Percentiles rank a stretch among this genome's conserved stretches.
Conservation (phyloP, 2,329 filamentous ascomycete genomes). For the Aspergillus terreus region DNA sequence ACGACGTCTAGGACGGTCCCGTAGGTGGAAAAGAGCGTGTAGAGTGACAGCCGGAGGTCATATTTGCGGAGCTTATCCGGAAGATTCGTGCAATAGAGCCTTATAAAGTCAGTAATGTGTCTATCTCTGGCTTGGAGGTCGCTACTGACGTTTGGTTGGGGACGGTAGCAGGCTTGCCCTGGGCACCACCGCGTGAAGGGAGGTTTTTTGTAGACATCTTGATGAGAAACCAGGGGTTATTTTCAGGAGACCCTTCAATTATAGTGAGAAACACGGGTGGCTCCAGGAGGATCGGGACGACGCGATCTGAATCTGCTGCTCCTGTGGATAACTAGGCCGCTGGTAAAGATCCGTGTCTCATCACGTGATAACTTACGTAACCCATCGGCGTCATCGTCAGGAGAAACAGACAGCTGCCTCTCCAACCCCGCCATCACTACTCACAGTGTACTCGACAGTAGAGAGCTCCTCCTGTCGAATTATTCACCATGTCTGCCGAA, state of each 20-base stretch:
- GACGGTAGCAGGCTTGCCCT: constrained; percentile 40
- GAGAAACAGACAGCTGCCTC: constrained; percentile 1
- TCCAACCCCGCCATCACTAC: constrained; percentile 6
- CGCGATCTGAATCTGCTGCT: not conserved
- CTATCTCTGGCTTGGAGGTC: not conserved
- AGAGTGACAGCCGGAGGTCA: constrained; percentile 81
- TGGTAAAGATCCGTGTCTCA: not conserved
- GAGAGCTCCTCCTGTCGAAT: constrained; percentile 93
- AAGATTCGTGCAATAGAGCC: constrained; percentile 85
- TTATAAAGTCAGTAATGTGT: constrained; percentile 38
- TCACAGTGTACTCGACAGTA: constrained; percentile 67
- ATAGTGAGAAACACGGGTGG: not conserved
- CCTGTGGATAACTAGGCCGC: constrained; percentile 1
- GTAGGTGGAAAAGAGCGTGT: constrained; percentile 91
- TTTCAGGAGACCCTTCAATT: too few relatives aligned
- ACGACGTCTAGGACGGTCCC: constrained; percentile 90
- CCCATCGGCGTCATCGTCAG: constrained; percentile 16
- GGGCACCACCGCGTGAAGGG: constrained; percentile 39
- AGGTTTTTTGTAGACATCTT: constrained; percentile 39
- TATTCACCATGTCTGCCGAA: constrained; percentile 71
- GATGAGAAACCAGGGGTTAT: not conserved
- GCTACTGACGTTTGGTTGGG: constrained; percentile 71
- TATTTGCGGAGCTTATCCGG: constrained; percentile 86
- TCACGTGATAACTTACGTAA: constrained; percentile 22
- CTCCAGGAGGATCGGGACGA: not conserved